Conservation (phyloP, 257 asterid genomes). For the Ilex asprella region DNA sequence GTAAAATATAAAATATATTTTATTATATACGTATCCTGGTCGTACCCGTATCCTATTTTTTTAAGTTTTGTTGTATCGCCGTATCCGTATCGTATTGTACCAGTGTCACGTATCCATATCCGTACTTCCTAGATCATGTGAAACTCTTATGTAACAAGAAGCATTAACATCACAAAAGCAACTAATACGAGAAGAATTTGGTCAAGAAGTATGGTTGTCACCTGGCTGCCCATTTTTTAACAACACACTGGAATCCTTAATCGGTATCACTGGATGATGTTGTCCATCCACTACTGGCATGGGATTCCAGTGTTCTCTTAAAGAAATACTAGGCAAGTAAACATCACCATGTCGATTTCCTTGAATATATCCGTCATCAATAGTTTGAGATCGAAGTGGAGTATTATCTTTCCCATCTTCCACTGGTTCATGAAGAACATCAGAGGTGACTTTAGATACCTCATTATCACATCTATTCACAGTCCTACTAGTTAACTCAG, state of each 20-base stretch:
- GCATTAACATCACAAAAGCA: neutral
- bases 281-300: constrained; percentile 52
- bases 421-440: constrained; percentile 35
- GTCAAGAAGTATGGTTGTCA: constrained; percentile 12
- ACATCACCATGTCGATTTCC: constrained; percentile 44
- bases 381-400: constrained; percentile 34
- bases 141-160: constrained; percentile 3
- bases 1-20: too few relatives aligned
- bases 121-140: too few relatives aligned
- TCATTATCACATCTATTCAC: constrained; percentile 40
- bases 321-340: constrained; percentile 37
- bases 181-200: neutral
- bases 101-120: too few relatives aligned
- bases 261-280: constrained; percentile 33
- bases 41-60: too few relatives aligned
- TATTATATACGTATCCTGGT: too few relatives aligned
- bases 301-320: constrained; percentile 76
- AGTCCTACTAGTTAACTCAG: constrained; percentile 39
- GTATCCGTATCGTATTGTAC: too few relatives aligned
- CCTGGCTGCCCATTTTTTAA: constrained; percentile 39
- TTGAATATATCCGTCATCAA: constrained; percentile 30
- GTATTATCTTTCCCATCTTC: constrained; percentile 44
- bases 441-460: constrained; percentile 34
- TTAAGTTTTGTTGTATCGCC: too few relatives aligned
- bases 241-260: constrained; percentile 38